Base-by-base conservation (phyloP, 148 eudicot species). In the Mesembryanthemum crystallinum region DNA sequence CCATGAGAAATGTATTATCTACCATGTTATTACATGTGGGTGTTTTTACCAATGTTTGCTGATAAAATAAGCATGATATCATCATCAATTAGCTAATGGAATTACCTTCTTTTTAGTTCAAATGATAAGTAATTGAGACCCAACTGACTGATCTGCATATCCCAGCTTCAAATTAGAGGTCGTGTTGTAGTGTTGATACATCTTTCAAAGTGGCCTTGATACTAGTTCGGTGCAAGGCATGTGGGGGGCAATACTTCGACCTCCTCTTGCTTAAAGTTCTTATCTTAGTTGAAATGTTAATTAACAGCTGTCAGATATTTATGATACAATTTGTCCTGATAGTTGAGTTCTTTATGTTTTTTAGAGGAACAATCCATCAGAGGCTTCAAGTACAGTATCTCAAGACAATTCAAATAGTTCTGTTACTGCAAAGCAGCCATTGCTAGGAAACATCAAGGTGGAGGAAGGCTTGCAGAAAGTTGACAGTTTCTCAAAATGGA, bases 401-500 rank as follows among this genome's bases (percentile, higher is more conserved):
- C 78, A 76, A 43, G 84, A 79, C 75, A 28, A 33, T 75, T 24
- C 79, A 37, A 82, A 79, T 58, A 42, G 54, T 76, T 43, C 68
- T 54, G 54, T 47, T 64, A 73, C 67, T 72, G 61, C 76, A 18
- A 85, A 76, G 84, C 79, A 83, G 82, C 76, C 84, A 58, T 42
- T 77, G 76, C 49, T 83, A 51, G 87, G 79, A 67, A 76, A 77
- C 83, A 74, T 85, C 42, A 49, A 39, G 69, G 70, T 73, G 29
- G 86, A 55, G n/a, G 88, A 85, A 32, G 72, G 84, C 71, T 64
- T 89, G 81, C 89, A 87, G 74, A 89, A 89, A 87, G 85, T 89
- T 68, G 92, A 89, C 76, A 89, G 90, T 75, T 87, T 89, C 72
- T 82, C 88, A 11, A 89, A 86, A 75, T 89, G 92, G 92, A 80